A percentile compares a stretch with the other conserved stretches of the same genome.
Evolutionary conservation across 1,139 yeast genomes (phyloP).

Genomic region (Magnusiomyces sp.): DNA sequence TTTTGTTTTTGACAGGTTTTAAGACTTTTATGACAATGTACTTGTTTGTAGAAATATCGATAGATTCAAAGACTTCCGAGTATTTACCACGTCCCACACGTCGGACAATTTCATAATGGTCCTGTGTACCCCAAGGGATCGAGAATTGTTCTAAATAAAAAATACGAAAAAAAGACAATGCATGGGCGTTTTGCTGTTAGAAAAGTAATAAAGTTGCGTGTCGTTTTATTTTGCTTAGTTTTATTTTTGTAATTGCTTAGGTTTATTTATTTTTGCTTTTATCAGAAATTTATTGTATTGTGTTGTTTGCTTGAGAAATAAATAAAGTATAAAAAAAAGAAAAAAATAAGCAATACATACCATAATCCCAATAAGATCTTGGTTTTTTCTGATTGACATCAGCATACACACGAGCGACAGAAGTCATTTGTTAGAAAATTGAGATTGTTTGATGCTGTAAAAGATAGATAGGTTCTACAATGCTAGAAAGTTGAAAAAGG

Average conservation of each 20-base stretch:
- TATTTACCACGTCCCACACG: conserved; percentile 93
- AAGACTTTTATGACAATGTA: conserved; percentile 71
- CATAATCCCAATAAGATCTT: conserved; percentile 81
- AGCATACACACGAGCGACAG: conserved; percentile 72
- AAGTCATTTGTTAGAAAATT: conserved; percentile 20
- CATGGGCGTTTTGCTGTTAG: neutral
- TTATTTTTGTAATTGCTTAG: no score
- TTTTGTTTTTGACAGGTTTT: conserved; percentile 88
- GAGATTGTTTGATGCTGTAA: no score
- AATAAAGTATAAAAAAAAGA: neutral
- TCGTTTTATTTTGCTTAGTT: neutral
- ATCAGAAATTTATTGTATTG: neutral
- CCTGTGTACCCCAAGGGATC: conserved; percentile 47
- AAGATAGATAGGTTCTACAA: no score
- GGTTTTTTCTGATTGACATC: conserved; percentile 70
- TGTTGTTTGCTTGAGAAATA: neutral
- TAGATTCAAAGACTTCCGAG: conserved; percentile 81
- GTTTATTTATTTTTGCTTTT: neutral
- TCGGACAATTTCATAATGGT: conserved; percentile 71
- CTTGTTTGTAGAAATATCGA: conserved; percentile 34
- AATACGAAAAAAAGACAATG: neutral
- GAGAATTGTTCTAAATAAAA: conserved; percentile 30
- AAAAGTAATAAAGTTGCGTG: neutral
- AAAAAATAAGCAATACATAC: conserved; percentile 16
- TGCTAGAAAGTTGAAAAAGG: no score